Base-by-base conservation (phyloP, 129 eudicot species). In the sunflower (Helianthus annuus) region DNA sequence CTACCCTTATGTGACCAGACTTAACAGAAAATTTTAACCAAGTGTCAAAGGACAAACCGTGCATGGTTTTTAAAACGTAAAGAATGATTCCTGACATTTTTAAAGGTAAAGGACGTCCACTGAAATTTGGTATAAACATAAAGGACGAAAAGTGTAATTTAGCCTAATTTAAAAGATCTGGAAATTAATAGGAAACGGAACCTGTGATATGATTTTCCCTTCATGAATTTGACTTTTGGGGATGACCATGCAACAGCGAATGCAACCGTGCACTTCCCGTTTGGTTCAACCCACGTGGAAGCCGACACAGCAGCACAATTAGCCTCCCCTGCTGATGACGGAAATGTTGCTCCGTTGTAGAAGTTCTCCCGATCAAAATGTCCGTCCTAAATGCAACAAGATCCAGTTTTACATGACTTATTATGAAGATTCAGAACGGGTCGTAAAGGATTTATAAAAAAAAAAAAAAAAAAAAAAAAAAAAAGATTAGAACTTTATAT, bases 231-330 rank as follows among this genome's bases (percentile, higher is more conserved):
- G 27, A 93, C 90, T 90, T 84, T 89, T 9, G 98, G 98, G 61
- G 97, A 87, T 64, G 95, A 83, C 98, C 98, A 93, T 39, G 98
- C 81, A 4, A 93, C 85, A 74, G 95, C 81, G 77, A 93, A 93
- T 29, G 98, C 90, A 63, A 93, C 84, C 4, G 98, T 90, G 84
- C 90, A 83, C 79, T 83, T 93, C 74, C 98, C 98, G 73, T 93
- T 96, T 73, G 98, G 92, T 80, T 93, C 98, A 60, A 93, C 96
- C 97, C 98, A 93, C 36, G 96, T 73, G 1, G 96, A 83, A 72
- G 98, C 98, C 59, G 96, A 85, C 58, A 93, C 92, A 24, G 97
- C 97, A 17, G 98, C 96, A 79, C 98, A 93, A 66, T 77, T 83
- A 39, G 98, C 89, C 58, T 93, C 98, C 48, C 97, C 98, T 67